phyloP scores from a whole-genome alignment of 2,329 filamentous ascomycete genomes.

The Microsporum ferrugineum region DNA sequence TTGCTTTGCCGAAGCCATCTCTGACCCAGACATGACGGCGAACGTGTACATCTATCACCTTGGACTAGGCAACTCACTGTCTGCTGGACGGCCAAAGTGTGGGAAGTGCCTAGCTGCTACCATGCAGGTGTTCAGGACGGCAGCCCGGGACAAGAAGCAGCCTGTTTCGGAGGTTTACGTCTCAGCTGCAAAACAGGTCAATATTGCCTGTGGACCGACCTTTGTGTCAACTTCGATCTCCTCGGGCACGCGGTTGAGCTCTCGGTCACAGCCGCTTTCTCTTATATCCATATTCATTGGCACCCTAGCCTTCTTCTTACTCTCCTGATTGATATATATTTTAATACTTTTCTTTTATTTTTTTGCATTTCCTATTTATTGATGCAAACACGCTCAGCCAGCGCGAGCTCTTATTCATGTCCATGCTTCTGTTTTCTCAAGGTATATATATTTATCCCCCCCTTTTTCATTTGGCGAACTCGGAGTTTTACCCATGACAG shows the following conservation, averaged over 20 bases:
- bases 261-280: neutral
- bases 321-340: neutral
- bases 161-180: constrained; percentile 59
- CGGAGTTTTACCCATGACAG: neutral
- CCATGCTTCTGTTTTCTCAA: neutral
- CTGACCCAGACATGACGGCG: constrained; percentile 54
- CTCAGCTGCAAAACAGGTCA: constrained; percentile 59
- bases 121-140: constrained; percentile 67
- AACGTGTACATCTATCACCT: constrained; percentile 79
- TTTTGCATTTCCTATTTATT: neutral
- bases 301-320: neutral
- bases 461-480: neutral
- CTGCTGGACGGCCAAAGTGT: constrained; percentile 61
- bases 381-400: neutral
- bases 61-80: constrained; percentile 62
- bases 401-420: neutral
- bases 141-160: constrained; percentile 53
- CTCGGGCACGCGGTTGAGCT: neutral
- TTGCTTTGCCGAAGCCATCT: constrained; percentile 66
- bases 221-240: constrained; percentile 33
- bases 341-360: neutral
- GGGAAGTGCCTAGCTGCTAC: constrained; percentile 63
- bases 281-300: neutral
- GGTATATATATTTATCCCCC: neutral
- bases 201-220: constrained; percentile 48